These are phyloP conservation scores for Stagonosporopsis vannaccii DNA, from an alignment of 2,329 filamentous ascomycete species.

Conservation along the genomic window DNA sequence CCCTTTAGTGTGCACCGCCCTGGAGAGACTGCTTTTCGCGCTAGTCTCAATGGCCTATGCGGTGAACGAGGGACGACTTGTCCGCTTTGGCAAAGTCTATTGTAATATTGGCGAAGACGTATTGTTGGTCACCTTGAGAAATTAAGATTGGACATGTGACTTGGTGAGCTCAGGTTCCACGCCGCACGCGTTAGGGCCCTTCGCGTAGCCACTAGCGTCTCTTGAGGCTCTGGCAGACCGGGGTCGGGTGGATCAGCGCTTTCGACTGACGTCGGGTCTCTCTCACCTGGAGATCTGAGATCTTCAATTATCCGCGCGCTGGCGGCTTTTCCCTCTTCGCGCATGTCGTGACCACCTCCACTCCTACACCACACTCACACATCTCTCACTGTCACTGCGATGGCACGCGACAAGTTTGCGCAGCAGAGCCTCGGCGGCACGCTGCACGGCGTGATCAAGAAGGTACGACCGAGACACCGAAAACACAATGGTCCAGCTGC, in stretches of 20 bases:
- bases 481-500: conserved; percentile 11
- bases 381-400: conserved; percentile 33
- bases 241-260: conserved; percentile 24
- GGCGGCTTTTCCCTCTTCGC: conserved; percentile 17
- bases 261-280: conserved; percentile 31
- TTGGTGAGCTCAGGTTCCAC: conserved; percentile 15
- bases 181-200: conserved; percentile 25
- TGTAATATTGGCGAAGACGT: not conserved
- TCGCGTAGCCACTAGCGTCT: conserved; percentile 25
- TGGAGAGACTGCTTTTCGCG: not conserved
- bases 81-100: too few relatives aligned
- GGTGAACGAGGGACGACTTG: not conserved
- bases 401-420: conserved; percentile 58
- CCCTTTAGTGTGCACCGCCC: not conserved
- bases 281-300: conserved; percentile 23
- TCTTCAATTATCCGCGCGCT: conserved; percentile 16
- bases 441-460: conserved; percentile 74
- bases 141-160: conserved; percentile 9
- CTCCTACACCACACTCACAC: conserved; percentile 17
- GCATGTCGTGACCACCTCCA: conserved; percentile 27
- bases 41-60: not conserved
- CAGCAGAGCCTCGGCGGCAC: conserved; percentile 68
- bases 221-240: conserved; percentile 30
- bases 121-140: not conserved
- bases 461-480: conserved; percentile 48